A percentile compares a stretch with the other conserved stretches of the same genome.
These are phyloP conservation scores for Colletotrichum sp. DNA, from an alignment of 2,329 filamentous ascomycete genomes.

Conservation along the genomic window DNA sequence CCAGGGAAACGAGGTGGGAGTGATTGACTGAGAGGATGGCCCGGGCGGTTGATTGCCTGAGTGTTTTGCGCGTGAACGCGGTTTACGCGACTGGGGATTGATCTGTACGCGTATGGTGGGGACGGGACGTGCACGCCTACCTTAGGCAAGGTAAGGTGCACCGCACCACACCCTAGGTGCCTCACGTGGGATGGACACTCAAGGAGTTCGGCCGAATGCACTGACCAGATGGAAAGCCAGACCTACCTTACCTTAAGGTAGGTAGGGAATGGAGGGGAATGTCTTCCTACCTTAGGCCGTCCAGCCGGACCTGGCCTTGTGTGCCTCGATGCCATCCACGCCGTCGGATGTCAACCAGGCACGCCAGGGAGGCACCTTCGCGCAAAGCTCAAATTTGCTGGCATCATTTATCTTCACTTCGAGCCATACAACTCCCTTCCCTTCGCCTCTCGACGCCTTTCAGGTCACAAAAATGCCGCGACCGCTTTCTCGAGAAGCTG, in stretches of 20 bases:
- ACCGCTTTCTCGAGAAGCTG: neutral
- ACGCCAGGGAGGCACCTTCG: neutral
- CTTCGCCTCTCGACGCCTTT: neutral
- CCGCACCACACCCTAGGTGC: neutral
- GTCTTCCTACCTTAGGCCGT: too few species aligned
- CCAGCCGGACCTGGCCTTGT: neutral
- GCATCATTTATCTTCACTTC: neutral
- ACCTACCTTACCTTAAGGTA: too few species aligned
- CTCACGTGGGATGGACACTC: neutral
- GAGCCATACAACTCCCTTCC: neutral
- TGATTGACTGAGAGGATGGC: neutral
- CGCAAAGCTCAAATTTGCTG: neutral
- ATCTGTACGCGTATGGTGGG: neutral
- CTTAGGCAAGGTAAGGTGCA: too few species aligned
- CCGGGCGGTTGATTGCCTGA: neutral
- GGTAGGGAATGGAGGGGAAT: too few species aligned
- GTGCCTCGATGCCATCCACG: neutral
- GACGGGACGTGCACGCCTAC: neutral
- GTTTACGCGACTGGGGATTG: neutral
- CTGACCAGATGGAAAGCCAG: neutral
- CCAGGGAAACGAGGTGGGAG: neutral
- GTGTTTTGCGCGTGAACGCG: constrained; percentile 1
- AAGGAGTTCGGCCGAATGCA: constrained; percentile 1
- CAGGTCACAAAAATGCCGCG: neutral
- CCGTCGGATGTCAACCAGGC: neutral